Conservation (phyloP, 805 yeast species). For the Candida maesae region DNA sequence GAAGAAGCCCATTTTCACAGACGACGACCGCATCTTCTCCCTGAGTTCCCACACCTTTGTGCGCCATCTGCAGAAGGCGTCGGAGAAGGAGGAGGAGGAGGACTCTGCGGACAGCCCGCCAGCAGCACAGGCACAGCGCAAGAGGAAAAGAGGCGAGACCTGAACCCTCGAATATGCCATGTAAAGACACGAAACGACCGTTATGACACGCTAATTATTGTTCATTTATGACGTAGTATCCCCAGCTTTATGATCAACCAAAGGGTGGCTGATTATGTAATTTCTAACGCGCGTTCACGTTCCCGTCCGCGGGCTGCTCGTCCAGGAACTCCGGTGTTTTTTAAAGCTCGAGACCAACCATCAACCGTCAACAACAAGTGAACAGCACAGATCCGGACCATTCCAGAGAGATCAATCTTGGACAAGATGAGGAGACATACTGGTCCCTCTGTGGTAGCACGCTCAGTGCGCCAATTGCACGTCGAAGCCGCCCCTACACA, state of each 20-base stretch:
- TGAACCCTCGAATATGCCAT: not conserved
- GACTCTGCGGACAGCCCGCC: conserved; percentile 25
- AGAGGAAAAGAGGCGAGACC: conserved; percentile 19
- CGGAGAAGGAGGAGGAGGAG: conserved; percentile 32
- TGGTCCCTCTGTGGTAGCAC: too few species aligned
- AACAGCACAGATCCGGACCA: too few species aligned
- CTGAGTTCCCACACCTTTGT: conserved; percentile 68
- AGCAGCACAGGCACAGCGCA: conserved; percentile 9
- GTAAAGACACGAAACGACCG: not conserved
- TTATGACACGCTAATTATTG: not conserved
- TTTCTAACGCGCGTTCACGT: too few species aligned
- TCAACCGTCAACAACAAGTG: too few species aligned
- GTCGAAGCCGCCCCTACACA: conserved; percentile 16
- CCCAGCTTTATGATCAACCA: too few species aligned
- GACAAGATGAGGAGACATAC: too few species aligned
- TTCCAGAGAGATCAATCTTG: too few species aligned
- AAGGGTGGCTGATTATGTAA: too few species aligned
- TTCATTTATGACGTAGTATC: not conserved
- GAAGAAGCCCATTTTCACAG: conserved; percentile 49
- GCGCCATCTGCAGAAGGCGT: conserved; percentile 52
- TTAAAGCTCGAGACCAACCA: too few species aligned
- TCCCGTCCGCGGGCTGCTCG: too few species aligned
- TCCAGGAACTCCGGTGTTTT: too few species aligned
- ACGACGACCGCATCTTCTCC: conserved; percentile 79
- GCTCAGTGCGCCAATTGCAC: conserved; percentile 14